Percentiles rank a stretch among this genome's conserved stretches.
Evolutionary conservation across 2,329 filamentous ascomycete species (phyloP).

Genomic region (Aschersonia sp.): DNA sequence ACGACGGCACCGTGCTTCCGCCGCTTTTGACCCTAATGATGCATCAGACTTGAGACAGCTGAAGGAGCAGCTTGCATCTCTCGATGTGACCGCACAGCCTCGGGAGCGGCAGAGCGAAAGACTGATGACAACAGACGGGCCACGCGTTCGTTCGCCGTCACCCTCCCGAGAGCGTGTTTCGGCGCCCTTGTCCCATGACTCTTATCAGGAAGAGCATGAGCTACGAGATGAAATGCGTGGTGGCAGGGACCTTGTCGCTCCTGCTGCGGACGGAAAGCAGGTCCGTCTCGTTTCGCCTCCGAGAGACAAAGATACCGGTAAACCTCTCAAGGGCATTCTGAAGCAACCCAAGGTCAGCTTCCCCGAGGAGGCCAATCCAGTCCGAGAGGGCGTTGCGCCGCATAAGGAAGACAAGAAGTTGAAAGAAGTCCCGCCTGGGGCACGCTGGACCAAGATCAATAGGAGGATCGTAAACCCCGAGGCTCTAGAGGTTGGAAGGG

Average conservation of each 20-base stretch:
- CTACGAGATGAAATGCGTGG: conserved; percentile 17
- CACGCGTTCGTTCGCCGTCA: conserved; percentile 7
- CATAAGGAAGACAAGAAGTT: conserved; percentile 69
- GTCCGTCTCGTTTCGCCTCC: conserved; percentile 64
- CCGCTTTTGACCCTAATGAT: conserved; percentile 38
- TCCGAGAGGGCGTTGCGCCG: conserved; percentile 85
- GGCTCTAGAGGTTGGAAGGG: conserved; percentile 71
- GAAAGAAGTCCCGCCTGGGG: conserved; percentile 59
- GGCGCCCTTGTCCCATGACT: conserved; percentile 5
- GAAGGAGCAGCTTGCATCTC: conserved; percentile 33
- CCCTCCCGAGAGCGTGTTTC: conserved; percentile 6
- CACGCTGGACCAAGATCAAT: conserved; percentile 88
- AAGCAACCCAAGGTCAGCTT: conserved; percentile 72
- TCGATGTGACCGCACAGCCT: conserved; percentile 14
- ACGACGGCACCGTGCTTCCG: conserved; percentile 22
- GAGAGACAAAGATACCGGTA: conserved; percentile 45
- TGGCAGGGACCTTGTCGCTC: conserved; percentile 24
- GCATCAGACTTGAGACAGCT: conserved; percentile 32
- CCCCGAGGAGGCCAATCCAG: conserved; percentile 69
- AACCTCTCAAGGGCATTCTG: conserved; percentile 69
- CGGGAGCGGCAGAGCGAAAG: conserved; percentile 3
- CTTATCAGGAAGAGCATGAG: not conserved
- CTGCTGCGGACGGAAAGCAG: conserved; percentile 27
- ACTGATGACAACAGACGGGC: conserved; percentile 1
- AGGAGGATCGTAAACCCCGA: conserved; percentile 80